Base-by-base conservation (phyloP, 2,329 filamentous ascomycete genomes). In the Cercospora sojina region DNA sequence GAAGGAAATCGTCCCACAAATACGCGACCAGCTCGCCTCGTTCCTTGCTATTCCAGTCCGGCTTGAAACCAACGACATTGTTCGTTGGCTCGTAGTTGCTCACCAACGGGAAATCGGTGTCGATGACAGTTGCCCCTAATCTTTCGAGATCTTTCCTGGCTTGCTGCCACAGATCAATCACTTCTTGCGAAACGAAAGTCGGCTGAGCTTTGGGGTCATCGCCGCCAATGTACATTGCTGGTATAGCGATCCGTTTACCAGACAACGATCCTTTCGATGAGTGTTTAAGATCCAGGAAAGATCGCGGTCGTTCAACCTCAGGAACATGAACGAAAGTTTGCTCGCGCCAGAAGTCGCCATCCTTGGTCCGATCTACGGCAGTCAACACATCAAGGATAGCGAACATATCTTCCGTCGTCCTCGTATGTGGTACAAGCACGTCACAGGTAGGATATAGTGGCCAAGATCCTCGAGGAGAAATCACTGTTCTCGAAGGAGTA, bases 401-500 rank as follows among this genome's bases (percentile, higher is more conserved):
- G 9, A 86, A 76, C 74, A 87, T 76, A 71, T 87, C 85, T 2
- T 74, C 66, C 53, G 87, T 77, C 0, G 80, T 83, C 27, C 84
- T 77, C 0, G 85, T 82, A 62, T 86, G 83, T 0, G 85, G 85
- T 0, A 85, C 83, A 0, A 86, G 74, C 0, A 84, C 82, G 73
- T 88, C 85, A 68, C 85, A 86, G 0, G 83, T 86, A 0, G 84
- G 80, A 69, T 85, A 87, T 1, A 88, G 74, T 2, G 86, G 85
- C 81, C 84, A 86, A 41, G 29, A 75, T 0, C 86, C 86, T 1
- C 84, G 79, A 8, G 82, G 80, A 1, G 84, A 82, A 16, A 88
- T 77, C 0, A 84, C 67, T 0, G 84, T 84, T 43, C 83, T 79
- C 0, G 84, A 87, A 0, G 86, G 85, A 0, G 86, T 85, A 63